Conservation (phyloP, 805 yeast genomes). For the Lipomyces spencermartinsiae region DNA sequence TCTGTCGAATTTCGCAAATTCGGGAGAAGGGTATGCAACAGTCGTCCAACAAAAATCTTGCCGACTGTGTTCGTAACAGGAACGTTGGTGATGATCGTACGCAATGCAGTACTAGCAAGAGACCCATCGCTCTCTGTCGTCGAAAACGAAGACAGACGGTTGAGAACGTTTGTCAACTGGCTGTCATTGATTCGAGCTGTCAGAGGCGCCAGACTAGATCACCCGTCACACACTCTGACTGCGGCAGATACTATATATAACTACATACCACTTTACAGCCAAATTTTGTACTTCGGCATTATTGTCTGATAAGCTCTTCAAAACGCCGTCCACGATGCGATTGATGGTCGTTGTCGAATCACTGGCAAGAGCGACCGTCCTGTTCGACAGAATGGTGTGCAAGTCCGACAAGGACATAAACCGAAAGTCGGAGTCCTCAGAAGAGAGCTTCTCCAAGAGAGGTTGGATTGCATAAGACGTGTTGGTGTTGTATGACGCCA, state of each 20-base stretch:
- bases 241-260: conserved; percentile 2
- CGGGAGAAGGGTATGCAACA: conserved; percentile 41
- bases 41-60: conserved; percentile 39
- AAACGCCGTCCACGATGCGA: conserved; percentile 51
- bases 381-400: conserved; percentile 49
- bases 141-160: conserved; percentile 43
- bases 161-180: conserved; percentile 43
- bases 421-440: conserved; percentile 74
- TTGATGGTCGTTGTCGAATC: conserved; percentile 20
- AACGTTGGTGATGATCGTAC: conserved; percentile 43
- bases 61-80: conserved; percentile 40
- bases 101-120: conserved; percentile 46
- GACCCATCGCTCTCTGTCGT: conserved; percentile 50
- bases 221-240: background rate
- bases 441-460: conserved; percentile 41
- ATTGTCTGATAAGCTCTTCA: conserved; percentile 60
- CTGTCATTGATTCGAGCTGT: conserved; percentile 34
- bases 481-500: conserved; percentile 11
- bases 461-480: conserved; percentile 27
- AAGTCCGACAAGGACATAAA: conserved; percentile 86
- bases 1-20: conserved; percentile 52
- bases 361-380: conserved; percentile 42
- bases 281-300: conserved; percentile 77
- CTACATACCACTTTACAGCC: conserved; percentile 64
- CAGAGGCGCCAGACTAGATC: conserved; percentile 38